phyloP scores from a whole-genome alignment of 495 filamentous ascomycete genomes.

The Hypoxylon lienhwacheense region DNA sequence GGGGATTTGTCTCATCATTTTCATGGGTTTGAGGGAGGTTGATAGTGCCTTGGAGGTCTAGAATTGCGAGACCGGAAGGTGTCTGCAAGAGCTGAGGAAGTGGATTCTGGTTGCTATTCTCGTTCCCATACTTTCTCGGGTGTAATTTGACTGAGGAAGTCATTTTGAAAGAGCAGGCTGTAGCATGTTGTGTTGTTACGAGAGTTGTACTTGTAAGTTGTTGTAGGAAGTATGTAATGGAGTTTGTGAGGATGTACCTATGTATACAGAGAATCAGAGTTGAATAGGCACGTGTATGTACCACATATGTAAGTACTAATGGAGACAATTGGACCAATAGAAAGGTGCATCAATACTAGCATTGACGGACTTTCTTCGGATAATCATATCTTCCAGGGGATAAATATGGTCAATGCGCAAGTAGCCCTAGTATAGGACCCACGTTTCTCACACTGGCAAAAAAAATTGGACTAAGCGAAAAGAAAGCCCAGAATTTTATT shows the following conservation, averaged over 20 bases:
- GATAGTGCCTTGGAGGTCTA: conserved; percentile 89
- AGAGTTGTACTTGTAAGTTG: too few relatives aligned
- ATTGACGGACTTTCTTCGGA: conserved; percentile 26
- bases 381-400: background rate
- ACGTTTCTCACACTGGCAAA: conserved; percentile 30
- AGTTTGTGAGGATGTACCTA: too few relatives aligned
- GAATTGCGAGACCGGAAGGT: conserved; percentile 73
- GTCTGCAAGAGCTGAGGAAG: conserved; percentile 87
- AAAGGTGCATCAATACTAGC: background rate
- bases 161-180: conserved; percentile 34
- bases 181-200: too few relatives aligned
- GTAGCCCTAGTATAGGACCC: conserved; percentile 30
- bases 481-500: conserved; percentile 37
- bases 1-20: conserved; percentile 13
- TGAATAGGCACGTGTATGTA: background rate
- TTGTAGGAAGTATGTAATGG: too few relatives aligned
- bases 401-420: conserved; percentile 28
- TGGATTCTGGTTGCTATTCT: conserved; percentile 48
- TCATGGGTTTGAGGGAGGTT: conserved; percentile 57
- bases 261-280: too few relatives aligned
- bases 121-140: conserved; percentile 10
- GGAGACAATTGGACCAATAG: too few relatives aligned
- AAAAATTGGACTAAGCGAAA: conserved; percentile 41
- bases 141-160: conserved; percentile 32
- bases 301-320: background rate